Percentiles rank a stretch among this genome's conserved stretches.
These are phyloP conservation scores for Hamamelis virginiana DNA, from an alignment of 164 flowering plant species.

Conservation along the genomic window DNA sequence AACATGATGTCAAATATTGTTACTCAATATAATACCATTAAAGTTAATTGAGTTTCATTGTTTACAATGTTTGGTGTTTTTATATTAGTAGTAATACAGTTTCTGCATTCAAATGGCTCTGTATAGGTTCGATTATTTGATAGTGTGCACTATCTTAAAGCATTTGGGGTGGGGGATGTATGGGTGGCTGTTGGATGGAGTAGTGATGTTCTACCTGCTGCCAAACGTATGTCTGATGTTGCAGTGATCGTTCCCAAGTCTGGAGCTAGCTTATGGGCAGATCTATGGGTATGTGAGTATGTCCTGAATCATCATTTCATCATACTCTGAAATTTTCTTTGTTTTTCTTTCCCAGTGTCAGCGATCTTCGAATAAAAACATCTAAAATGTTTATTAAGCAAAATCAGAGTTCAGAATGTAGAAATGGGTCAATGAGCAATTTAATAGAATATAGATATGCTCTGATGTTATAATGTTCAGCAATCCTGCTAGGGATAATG, in stretches of 20 bases:
- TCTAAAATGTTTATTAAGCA: background rate
- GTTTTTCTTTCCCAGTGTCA: background rate
- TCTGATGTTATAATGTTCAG: no score
- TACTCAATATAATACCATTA: no score
- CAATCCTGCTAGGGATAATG: no score
- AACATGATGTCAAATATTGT: no score
- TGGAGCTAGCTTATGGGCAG: slow-evolving; percentile 96
- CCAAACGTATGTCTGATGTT: slow-evolving; percentile 78
- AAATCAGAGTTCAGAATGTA: background rate
- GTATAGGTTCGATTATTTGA: slow-evolving; percentile 83
- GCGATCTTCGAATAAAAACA: background rate
- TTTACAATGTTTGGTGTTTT: no score
- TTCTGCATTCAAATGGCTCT: slow-evolving; percentile 18
- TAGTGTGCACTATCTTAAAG: slow-evolving; percentile 72
- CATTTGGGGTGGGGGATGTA: slow-evolving; percentile 84
- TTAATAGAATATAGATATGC: no score
- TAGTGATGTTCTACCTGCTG: slow-evolving; percentile 83
- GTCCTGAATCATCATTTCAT: no score
- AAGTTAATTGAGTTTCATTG: background rate
- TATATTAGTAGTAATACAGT: no score
- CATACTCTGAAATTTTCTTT: background rate
- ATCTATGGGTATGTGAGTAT: slow-evolving; percentile 69
- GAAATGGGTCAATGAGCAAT: no score
- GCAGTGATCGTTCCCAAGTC: slow-evolving; percentile 89
- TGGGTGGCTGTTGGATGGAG: slow-evolving; percentile 99